These are phyloP conservation scores for Aspergillus diversus DNA, from an alignment of 495 filamentous ascomycete genomes.

Conservation along the genomic window DNA sequence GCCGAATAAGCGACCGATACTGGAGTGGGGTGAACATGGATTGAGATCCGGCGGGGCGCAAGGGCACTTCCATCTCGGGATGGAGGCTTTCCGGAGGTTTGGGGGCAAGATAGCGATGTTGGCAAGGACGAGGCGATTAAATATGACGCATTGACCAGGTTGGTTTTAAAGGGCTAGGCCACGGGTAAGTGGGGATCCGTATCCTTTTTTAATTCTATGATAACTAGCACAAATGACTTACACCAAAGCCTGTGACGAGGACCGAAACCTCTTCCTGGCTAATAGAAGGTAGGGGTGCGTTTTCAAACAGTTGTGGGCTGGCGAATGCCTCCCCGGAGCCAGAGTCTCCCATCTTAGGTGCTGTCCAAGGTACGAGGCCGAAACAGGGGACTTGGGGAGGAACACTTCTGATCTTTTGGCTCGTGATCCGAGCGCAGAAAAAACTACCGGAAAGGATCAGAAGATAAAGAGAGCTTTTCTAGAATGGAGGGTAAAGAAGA, in stretches of 20 bases:
- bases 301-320: conserved; percentile 20
- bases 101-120: conserved; percentile 30
- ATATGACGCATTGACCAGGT: conserved; percentile 72
- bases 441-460: too few species aligned
- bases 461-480: too few species aligned
- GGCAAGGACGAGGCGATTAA: conserved; percentile 63
- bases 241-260: conserved; percentile 73
- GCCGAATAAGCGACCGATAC: conserved; percentile 70
- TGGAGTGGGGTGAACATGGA: conserved; percentile 66
- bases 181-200: conserved; percentile 7
- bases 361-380: background rate
- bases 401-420: too few species aligned
- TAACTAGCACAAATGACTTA: conserved; percentile 46
- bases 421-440: too few species aligned
- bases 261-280: conserved; percentile 60
- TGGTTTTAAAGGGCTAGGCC: conserved; percentile 66
- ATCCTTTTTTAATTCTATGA: conserved; percentile 3
- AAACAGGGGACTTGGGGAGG: too few species aligned
- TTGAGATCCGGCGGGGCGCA: conserved; percentile 57
- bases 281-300: conserved; percentile 22
- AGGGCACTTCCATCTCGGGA: conserved; percentile 4
- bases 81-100: too few species aligned
- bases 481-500: background rate
- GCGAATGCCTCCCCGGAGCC: conserved; percentile 31
- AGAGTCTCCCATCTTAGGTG: conserved; percentile 44